Evolutionary conservation across 2,329 filamentous ascomycete genomes (phyloP).

Genomic region (Phyllosticta paracitricarpa): DNA sequence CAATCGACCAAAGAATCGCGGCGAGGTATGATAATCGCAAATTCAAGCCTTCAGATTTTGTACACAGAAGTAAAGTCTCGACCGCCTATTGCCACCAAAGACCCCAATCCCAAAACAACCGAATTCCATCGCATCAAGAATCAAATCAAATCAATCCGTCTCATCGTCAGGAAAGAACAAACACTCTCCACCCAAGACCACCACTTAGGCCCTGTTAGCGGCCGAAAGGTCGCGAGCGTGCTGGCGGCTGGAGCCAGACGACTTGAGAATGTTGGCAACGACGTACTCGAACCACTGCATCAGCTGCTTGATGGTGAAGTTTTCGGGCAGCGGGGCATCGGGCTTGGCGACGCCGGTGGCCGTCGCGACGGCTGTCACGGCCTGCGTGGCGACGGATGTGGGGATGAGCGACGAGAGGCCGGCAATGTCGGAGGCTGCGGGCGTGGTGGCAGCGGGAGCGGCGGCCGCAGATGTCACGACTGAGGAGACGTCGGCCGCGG

Average conservation of each 20-base stretch:
- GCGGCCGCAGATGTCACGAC: constrained; percentile 9
- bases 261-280: constrained; percentile 11
- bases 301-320: constrained; percentile 26
- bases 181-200: background rate
- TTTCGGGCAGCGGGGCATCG: constrained; percentile 16
- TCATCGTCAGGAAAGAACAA: background rate
- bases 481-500: background rate
- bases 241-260: constrained; percentile 6
- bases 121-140: background rate
- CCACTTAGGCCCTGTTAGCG: background rate
- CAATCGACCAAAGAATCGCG: background rate
- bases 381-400: constrained; percentile 11
- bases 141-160: background rate
- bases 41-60: background rate
- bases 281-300: constrained; percentile 21
- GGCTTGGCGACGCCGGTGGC: constrained; percentile 6
- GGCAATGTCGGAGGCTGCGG: constrained; percentile 8
- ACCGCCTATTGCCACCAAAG: background rate
- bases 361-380: constrained; percentile 5
- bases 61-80: background rate
- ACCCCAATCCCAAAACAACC: background rate
- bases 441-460: constrained; percentile 4
- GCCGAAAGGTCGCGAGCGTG: constrained; percentile 12
- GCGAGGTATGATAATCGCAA: background rate
- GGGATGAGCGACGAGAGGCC: constrained; percentile 11